Evolutionary conservation across 2,329 filamentous ascomycete genomes (phyloP).

Genomic region (Alternaria arbusti): DNA sequence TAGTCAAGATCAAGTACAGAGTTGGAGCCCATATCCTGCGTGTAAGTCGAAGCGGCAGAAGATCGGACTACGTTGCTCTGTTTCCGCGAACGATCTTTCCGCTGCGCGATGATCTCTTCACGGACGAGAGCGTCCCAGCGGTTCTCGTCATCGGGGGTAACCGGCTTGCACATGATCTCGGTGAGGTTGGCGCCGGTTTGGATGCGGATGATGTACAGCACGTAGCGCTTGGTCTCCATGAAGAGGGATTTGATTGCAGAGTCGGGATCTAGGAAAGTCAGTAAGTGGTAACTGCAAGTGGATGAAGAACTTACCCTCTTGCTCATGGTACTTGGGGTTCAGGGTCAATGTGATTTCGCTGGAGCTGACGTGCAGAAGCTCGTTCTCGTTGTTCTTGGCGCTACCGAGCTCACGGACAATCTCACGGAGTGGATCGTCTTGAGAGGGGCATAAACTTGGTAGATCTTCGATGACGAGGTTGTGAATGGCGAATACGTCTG

Average conservation of each 20-base stretch:
- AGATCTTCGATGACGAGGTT: slow-evolving; percentile 83
- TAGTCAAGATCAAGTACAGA: slow-evolving; percentile 88
- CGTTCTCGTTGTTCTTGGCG: slow-evolving; percentile 94
- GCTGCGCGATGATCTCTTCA: slow-evolving; percentile 71
- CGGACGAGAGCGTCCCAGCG: slow-evolving; percentile 82
- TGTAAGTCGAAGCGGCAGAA: slow-evolving; percentile 87
- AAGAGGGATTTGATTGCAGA: slow-evolving; percentile 90
- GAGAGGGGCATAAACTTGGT: slow-evolving; percentile 74
- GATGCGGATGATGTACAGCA: slow-evolving; percentile 96
- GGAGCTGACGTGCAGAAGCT: slow-evolving; percentile 84
- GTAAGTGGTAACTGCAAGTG: slow-evolving; percentile 1
- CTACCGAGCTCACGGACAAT: slow-evolving; percentile 93
- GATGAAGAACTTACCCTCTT: slow-evolving; percentile 64
- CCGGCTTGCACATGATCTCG: slow-evolving; percentile 91
- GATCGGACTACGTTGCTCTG: slow-evolving; percentile 63
- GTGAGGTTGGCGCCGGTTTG: slow-evolving; percentile 92
- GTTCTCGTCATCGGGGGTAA: slow-evolving; percentile 83
- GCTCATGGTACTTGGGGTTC: slow-evolving; percentile 85
- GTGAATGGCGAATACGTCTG: slow-evolving; percentile 96
- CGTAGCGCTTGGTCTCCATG: slow-evolving; percentile 97
- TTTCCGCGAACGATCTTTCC: slow-evolving; percentile 59
- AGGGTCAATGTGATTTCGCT: slow-evolving; percentile 91
- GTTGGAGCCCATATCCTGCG: slow-evolving; percentile 53
- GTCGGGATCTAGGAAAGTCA: slow-evolving; percentile 73
- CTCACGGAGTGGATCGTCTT: slow-evolving; percentile 88